Conservation (phyloP, 768 basidiomycete genomes). For the Coprinellus aureogranulatus region DNA sequence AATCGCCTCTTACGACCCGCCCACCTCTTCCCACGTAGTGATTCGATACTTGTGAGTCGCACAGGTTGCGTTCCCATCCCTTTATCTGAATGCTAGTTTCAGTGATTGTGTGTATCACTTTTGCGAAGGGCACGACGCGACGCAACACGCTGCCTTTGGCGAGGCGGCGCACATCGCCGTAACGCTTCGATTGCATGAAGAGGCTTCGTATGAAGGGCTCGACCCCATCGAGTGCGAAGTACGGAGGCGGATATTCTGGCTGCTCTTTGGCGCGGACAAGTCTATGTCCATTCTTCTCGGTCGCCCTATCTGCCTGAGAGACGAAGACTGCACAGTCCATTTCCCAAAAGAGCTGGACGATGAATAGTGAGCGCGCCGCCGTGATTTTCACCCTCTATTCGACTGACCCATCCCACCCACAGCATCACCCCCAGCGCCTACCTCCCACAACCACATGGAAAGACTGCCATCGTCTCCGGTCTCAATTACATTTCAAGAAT, state of each 20-base stretch:
- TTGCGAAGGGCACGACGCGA: conserved; percentile 84
- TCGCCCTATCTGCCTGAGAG: conserved; percentile 79
- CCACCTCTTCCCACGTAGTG: conserved; percentile 79
- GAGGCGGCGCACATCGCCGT: conserved; percentile 84
- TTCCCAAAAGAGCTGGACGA: conserved; percentile 88
- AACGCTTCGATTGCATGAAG: conserved; percentile 83
- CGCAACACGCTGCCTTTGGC: conserved; percentile 83
- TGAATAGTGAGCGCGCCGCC: conserved; percentile 66
- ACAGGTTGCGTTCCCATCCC: neutral
- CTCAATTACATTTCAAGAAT: conserved; percentile 86
- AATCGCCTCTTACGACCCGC: conserved; percentile 78
- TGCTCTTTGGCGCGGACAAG: conserved; percentile 89
- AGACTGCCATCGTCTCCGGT: conserved; percentile 81
- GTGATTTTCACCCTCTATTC: conserved; percentile 27
- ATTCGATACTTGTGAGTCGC: conserved; percentile 80
- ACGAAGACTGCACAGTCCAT: conserved; percentile 88
- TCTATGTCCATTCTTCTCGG: conserved; percentile 85
- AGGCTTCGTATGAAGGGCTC: conserved; percentile 75
- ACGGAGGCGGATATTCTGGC: conserved; percentile 83
- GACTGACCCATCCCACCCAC: conserved; percentile 18
- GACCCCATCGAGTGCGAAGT: conserved; percentile 88
- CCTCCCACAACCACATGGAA: conserved; percentile 82
- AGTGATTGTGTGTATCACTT: conserved; percentile 87
- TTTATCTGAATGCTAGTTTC: conserved; percentile 11
- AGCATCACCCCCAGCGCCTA: conserved; percentile 85